These are phyloP conservation scores for Leishmania mexicana DNA, from an alignment of 208 protist genomes.

Conservation along the genomic window DNA sequence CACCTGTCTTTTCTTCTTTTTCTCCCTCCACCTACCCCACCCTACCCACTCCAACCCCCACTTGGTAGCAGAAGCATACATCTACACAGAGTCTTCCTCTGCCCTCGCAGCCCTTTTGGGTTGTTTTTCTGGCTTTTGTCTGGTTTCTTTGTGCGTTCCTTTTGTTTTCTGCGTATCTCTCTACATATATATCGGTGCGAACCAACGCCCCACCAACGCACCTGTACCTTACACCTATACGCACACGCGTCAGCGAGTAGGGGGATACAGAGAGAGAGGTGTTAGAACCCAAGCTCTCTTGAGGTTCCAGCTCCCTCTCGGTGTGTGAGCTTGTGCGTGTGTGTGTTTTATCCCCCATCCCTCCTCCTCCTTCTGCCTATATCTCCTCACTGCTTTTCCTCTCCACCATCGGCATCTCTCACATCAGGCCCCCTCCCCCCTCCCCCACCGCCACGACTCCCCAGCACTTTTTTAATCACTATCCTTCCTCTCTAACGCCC, in stretches of 20 bases:
- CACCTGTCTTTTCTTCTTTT: background rate
- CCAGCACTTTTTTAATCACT: background rate
- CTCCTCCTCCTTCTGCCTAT: conserved; percentile 7
- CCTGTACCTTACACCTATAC: background rate
- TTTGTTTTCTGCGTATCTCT: background rate
- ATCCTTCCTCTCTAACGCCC: conserved; percentile 5
- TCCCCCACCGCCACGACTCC: too few relatives aligned
- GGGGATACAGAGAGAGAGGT: background rate
- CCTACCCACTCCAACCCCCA: background rate
- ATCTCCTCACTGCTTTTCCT: background rate
- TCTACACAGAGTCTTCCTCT: background rate
- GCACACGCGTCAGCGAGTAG: background rate
- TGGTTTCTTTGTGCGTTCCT: background rate
- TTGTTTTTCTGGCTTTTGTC: background rate
- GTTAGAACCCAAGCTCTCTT: background rate
- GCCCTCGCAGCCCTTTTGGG: background rate
- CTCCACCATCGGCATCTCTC: background rate
- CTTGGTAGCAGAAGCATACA: background rate
- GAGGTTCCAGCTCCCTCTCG: background rate
- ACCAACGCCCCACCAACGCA: background rate
- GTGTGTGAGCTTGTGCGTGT: conserved; percentile 6
- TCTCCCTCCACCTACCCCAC: background rate
- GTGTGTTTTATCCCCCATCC: conserved; percentile 4
- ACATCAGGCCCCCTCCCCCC: background rate
- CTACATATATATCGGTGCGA: background rate